Evolutionary conservation across 805 yeast species (phyloP).

Genomic region (Isabelozyma heimii): DNA sequence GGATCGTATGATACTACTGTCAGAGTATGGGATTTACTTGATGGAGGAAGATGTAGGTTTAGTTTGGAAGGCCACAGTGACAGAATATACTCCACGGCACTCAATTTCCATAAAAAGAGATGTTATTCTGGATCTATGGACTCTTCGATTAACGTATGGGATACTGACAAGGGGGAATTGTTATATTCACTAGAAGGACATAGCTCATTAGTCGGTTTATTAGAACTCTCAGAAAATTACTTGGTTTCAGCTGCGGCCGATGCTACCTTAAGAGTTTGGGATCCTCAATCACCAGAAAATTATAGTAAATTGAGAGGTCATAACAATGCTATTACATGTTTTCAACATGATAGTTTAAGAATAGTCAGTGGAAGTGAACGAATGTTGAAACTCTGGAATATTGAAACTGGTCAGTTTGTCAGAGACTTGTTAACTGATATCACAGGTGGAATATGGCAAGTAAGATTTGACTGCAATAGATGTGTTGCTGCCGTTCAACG

Average conservation of each 20-base stretch:
- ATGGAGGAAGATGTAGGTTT: conserved; percentile 68
- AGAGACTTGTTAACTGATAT: conserved; percentile 72
- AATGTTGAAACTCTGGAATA: conserved; percentile 85
- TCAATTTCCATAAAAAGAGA: conserved; percentile 70
- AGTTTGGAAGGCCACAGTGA: conserved; percentile 82
- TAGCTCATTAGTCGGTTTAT: conserved; percentile 82
- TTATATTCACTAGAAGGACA: conserved; percentile 80
- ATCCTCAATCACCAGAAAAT: conserved; percentile 71
- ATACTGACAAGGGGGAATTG: conserved; percentile 70
- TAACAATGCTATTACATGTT: conserved; percentile 86
- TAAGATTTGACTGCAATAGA: conserved; percentile 74
- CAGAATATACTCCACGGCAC: conserved; percentile 82
- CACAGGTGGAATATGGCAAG: conserved; percentile 92
- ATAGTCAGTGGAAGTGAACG: conserved; percentile 88
- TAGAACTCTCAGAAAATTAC: conserved; percentile 71
- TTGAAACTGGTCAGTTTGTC: conserved; percentile 71
- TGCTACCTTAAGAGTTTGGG: conserved; percentile 88
- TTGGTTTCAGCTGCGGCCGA: conserved; percentile 96
- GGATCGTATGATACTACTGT: conserved; percentile 91
- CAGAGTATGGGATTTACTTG: conserved; percentile 83
- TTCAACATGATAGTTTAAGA: conserved; percentile 80
- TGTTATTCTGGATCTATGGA: conserved; percentile 94
- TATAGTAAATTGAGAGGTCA: conserved; percentile 75
- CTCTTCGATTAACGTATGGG: conserved; percentile 86
- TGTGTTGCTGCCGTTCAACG: conserved; percentile 90